These are phyloP conservation scores for Trichoderma breve DNA, from an alignment of 2,329 filamentous ascomycete genomes.

Conservation along the genomic window DNA sequence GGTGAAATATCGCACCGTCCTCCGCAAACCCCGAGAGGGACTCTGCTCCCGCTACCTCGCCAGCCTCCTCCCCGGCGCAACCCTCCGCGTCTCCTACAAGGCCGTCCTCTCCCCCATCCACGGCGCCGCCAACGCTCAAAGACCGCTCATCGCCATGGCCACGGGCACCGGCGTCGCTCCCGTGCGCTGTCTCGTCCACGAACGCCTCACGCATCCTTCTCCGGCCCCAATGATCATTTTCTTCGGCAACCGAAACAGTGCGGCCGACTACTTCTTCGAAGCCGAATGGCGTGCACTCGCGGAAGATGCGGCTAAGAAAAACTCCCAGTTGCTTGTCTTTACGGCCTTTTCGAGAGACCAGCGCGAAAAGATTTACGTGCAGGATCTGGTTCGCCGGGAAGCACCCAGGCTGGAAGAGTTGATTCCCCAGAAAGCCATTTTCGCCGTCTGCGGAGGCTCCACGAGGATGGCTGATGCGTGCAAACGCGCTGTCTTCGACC, in stretches of 20 bases:
- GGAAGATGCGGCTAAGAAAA: slow-evolving; percentile 21
- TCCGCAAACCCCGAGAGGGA: slow-evolving; percentile 78
- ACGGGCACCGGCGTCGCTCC: slow-evolving; percentile 87
- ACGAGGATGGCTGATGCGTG: slow-evolving; percentile 59
- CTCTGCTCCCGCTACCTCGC: slow-evolving; percentile 87
- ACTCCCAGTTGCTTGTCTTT: slow-evolving; percentile 33
- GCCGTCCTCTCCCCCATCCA: slow-evolving; percentile 45
- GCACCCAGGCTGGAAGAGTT: slow-evolving; percentile 33
- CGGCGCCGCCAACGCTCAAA: slow-evolving; percentile 35
- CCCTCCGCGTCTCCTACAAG: slow-evolving; percentile 59
- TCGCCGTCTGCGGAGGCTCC: slow-evolving; percentile 56
- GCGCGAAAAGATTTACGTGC: slow-evolving; percentile 53
- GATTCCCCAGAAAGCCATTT: slow-evolving; percentile 43
- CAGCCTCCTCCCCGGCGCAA: slow-evolving; percentile 56
- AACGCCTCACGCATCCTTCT: slow-evolving; percentile 49
- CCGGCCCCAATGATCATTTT: slow-evolving; percentile 60
- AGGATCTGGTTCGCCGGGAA: slow-evolving; percentile 51
- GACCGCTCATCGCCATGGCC: slow-evolving; percentile 73
- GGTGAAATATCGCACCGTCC: slow-evolving; percentile 86
- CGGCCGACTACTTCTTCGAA: slow-evolving; percentile 77
- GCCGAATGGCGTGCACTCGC: slow-evolving; percentile 62
- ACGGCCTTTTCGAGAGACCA: slow-evolving; percentile 51
- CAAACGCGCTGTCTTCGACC: slow-evolving; percentile 50
- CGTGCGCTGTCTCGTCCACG: slow-evolving; percentile 75
- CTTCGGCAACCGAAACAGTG: slow-evolving; percentile 76